Evolutionary conservation across 1,139 yeast genomes (phyloP).

Genomic region (Kurtzmaniella quercitrusa): DNA sequence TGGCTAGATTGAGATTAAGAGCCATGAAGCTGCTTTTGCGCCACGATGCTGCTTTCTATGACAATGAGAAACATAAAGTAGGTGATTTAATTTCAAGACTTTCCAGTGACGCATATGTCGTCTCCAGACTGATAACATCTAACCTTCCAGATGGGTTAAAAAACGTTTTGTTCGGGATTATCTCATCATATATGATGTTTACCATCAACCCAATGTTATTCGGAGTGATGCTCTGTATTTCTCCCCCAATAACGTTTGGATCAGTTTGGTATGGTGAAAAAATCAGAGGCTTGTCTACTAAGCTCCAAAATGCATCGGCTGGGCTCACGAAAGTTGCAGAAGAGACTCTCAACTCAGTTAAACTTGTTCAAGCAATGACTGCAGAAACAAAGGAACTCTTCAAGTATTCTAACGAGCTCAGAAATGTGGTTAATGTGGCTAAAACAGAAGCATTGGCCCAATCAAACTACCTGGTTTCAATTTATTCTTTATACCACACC

Average conservation of each 20-base stretch:
- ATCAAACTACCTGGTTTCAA: slow-evolving; percentile 44
- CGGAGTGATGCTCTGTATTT: slow-evolving; percentile 47
- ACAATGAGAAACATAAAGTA: slow-evolving; percentile 49
- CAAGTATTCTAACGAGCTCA: slow-evolving; percentile 37
- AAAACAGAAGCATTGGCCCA: slow-evolving; percentile 47
- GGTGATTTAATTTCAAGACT: slow-evolving; percentile 54
- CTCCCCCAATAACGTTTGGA: slow-evolving; percentile 53
- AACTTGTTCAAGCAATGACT: slow-evolving; percentile 43
- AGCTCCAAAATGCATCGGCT: slow-evolving; percentile 45
- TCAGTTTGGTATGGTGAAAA: slow-evolving; percentile 49
- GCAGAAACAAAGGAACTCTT: slow-evolving; percentile 42
- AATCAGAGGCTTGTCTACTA: slow-evolving; percentile 40
- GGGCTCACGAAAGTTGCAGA: slow-evolving; percentile 45
- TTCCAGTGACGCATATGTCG: slow-evolving; percentile 54
- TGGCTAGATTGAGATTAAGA: slow-evolving; percentile 44
- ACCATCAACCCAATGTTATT: slow-evolving; percentile 41
- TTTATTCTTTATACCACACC: slow-evolving; percentile 41
- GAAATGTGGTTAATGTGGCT: slow-evolving; percentile 42
- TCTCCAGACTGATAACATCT: slow-evolving; percentile 42
- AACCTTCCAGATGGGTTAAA: slow-evolving; percentile 48
- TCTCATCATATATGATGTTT: slow-evolving; percentile 47
- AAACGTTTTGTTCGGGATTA: slow-evolving; percentile 42
- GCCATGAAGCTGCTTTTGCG: slow-evolving; percentile 49
- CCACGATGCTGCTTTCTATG: slow-evolving; percentile 50
- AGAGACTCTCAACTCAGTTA: slow-evolving; percentile 43